phyloP scores from a whole-genome alignment of 352 stramenopile species.

The Pythium phragmiticola region DNA sequence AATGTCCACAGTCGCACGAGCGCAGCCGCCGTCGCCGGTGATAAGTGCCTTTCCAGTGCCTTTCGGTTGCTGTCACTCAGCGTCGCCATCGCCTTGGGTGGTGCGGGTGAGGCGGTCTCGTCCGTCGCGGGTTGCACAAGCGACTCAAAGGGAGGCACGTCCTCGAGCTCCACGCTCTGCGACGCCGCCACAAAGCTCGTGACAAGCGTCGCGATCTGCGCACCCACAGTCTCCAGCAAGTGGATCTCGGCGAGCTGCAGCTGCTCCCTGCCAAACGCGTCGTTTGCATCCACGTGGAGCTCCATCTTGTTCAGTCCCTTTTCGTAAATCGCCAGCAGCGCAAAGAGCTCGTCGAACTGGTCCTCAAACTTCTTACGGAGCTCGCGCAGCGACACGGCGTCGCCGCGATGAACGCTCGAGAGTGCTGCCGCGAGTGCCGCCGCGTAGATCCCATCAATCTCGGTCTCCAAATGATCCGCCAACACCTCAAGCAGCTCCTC shows the following conservation, averaged over 20 bases:
- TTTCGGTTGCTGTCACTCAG: slow-evolving; percentile 71
- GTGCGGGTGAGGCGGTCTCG: neutral
- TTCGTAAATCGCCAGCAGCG: slow-evolving; percentile 49
- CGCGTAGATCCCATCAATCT: slow-evolving; percentile 55
- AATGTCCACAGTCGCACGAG: slow-evolving; percentile 73
- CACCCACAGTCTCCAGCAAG: slow-evolving; percentile 47
- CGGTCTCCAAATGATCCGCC: slow-evolving; percentile 38
- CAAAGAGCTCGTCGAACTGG: slow-evolving; percentile 60
- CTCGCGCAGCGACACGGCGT: slow-evolving; percentile 68
- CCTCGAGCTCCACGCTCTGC: slow-evolving; percentile 60
- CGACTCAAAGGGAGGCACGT: slow-evolving; percentile 35
- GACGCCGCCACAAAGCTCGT: slow-evolving; percentile 68
- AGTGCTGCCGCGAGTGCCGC: slow-evolving; percentile 45
- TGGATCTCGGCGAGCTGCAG: slow-evolving; percentile 53
- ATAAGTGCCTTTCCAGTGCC: slow-evolving; percentile 54
- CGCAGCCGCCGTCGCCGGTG: slow-evolving; percentile 43
- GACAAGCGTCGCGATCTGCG: slow-evolving; percentile 50
- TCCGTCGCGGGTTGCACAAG: slow-evolving; percentile 1
- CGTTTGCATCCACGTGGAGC: slow-evolving; percentile 53
- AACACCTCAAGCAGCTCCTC: slow-evolving; percentile 67
- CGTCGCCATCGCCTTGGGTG: slow-evolving; percentile 18
- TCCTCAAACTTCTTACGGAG: slow-evolving; percentile 76
- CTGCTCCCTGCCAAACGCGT: slow-evolving; percentile 38
- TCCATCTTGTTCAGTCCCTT: slow-evolving; percentile 74
- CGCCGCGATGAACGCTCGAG: slow-evolving; percentile 67